These are phyloP conservation scores for Colletotrichum ledebouriae DNA, from an alignment of 2,329 filamentous ascomycete genomes.

Conservation along the genomic window DNA sequence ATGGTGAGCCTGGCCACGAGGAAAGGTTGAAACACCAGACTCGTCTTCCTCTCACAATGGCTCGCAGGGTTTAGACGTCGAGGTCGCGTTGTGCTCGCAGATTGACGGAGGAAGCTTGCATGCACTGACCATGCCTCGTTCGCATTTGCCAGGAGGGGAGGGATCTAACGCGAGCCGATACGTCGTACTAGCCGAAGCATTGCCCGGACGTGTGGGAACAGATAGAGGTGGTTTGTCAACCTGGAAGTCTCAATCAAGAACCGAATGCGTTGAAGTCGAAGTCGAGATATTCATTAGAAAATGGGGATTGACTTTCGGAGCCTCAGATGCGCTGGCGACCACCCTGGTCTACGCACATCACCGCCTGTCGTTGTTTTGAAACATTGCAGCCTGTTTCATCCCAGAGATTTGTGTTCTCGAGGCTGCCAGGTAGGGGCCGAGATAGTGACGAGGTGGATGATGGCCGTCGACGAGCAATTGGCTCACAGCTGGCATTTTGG, in stretches of 20 bases:
- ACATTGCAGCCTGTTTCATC: constrained; percentile 41
- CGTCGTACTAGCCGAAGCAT: constrained; percentile 11
- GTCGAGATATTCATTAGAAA: neutral
- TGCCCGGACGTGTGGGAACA: neutral
- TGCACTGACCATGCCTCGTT: constrained; percentile 26
- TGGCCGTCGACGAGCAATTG: constrained; percentile 5
- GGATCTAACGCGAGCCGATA: constrained; percentile 9
- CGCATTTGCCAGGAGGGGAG: constrained; percentile 16
- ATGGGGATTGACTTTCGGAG: constrained; percentile 7
- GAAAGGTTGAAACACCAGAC: constrained; percentile 35
- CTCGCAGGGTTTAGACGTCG: constrained; percentile 34
- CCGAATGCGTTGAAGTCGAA: constrained; percentile 1
- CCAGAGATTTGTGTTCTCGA: constrained; percentile 17
- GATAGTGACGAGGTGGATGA: constrained; percentile 20
- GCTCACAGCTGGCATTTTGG: constrained; percentile 15
- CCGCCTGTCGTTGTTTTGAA: constrained; percentile 38
- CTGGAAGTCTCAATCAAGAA: neutral
- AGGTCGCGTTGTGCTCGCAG: constrained; percentile 7
- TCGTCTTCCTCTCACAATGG: constrained; percentile 37
- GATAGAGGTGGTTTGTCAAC: neutral
- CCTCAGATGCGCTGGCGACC: neutral
- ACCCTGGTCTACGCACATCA: constrained; percentile 13
- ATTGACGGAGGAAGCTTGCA: constrained; percentile 26
- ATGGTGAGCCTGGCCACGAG: constrained; percentile 29
- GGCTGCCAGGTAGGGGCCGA: neutral